A percentile compares a stretch with the other conserved stretches of the same genome.
Conservation (phyloP, 2,329 filamentous ascomycete genomes). For the Talaromyces sp. region DNA sequence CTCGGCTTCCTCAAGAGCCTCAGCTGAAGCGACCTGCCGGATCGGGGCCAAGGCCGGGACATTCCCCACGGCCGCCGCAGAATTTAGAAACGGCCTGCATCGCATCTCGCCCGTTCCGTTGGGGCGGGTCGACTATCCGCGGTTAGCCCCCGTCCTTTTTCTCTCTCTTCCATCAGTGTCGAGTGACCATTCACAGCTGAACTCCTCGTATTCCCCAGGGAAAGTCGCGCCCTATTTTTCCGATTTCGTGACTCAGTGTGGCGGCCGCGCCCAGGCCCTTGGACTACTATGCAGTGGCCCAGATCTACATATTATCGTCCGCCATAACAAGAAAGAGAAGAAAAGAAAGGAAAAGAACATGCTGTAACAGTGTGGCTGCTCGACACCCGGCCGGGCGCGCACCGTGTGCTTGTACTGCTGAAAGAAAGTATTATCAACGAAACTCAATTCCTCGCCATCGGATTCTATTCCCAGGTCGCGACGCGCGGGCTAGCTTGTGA, state of each 20-base stretch:
- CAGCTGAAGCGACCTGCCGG: not conserved
- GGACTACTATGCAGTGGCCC: not conserved
- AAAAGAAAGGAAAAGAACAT: not conserved
- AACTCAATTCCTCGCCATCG: not conserved
- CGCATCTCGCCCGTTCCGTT: not conserved
- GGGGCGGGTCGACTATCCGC: not conserved
- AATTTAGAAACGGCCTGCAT: not conserved
- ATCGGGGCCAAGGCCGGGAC: not conserved
- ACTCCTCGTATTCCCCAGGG: not conserved
- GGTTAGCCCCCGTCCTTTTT: too few relatives aligned
- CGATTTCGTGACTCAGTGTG: not conserved
- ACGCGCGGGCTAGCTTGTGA: not conserved
- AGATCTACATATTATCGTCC: not conserved
- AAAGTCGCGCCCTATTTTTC: too few relatives aligned
- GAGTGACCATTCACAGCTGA: not conserved
- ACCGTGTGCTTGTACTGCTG: not conserved
- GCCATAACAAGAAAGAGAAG: not conserved
- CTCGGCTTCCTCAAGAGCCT: not conserved
- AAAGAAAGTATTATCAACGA: not conserved
- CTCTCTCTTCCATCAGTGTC: too few relatives aligned
- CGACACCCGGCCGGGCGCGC: not conserved
- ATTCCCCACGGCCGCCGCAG: not conserved
- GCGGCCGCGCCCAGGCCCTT: too few relatives aligned
- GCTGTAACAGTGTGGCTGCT: not conserved
- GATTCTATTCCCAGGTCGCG: not conserved